A percentile compares a stretch with the other conserved stretches of the same genome.
Conservation (phyloP, 2,329 filamentous ascomycete species). For the Microdochium bolleyi region DNA sequence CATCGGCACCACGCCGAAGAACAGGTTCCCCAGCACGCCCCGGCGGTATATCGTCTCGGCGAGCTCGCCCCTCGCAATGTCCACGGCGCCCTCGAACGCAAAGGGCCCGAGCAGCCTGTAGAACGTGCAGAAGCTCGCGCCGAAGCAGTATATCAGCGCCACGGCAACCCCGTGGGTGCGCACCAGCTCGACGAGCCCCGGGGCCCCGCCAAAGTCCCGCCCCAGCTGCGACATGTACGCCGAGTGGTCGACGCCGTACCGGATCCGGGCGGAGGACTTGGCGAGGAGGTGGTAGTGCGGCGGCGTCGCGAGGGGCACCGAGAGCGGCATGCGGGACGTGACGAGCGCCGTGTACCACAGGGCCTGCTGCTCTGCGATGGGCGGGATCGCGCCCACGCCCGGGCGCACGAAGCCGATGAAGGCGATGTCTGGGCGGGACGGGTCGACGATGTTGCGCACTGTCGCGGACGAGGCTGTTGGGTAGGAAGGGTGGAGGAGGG, state of each 20-base stretch:
- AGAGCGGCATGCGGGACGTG: background rate
- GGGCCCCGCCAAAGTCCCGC: background rate
- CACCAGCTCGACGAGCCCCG: background rate
- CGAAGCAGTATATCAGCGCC: background rate
- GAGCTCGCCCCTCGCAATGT: background rate
- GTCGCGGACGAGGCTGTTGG: background rate
- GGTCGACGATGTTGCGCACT: background rate
- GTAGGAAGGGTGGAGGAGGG: background rate
- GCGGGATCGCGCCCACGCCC: background rate
- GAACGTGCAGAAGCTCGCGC: conserved; percentile 1
- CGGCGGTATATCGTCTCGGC: background rate
- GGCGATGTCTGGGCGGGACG: background rate
- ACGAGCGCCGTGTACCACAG: background rate
- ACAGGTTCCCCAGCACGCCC: background rate
- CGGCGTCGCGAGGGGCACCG: background rate
- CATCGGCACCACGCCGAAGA: background rate
- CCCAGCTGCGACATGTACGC: background rate
- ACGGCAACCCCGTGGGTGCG: background rate
- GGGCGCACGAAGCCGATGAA: background rate
- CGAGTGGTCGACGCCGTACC: background rate
- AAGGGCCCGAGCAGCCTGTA: background rate
- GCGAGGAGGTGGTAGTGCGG: conserved; percentile 1
- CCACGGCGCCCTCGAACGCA: background rate
- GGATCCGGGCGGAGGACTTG: background rate
- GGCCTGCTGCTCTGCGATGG: background rate